A percentile compares a stretch with the other conserved stretches of the same genome.
Evolutionary conservation across 1,284 basidiomycete species (phyloP).

Genomic region (Rhodotorula sp.): DNA sequence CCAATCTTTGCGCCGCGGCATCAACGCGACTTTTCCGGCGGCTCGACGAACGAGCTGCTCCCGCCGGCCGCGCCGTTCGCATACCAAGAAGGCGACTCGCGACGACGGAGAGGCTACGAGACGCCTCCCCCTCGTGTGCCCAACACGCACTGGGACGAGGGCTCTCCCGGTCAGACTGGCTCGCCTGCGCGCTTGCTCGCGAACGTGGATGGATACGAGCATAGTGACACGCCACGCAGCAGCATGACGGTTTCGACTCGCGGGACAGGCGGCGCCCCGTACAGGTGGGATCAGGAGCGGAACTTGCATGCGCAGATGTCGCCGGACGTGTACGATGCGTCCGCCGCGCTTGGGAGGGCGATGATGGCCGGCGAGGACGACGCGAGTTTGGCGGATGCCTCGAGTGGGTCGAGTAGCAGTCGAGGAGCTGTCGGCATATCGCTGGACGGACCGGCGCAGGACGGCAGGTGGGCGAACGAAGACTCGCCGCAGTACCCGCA

Average conservation of each 20-base stretch:
- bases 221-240: constrained; percentile 2
- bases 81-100: constrained; percentile 9
- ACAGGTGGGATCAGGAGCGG: constrained; percentile 10
- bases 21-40: constrained; percentile 2
- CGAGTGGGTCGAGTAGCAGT: not conserved
- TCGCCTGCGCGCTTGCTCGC: constrained; percentile 9
- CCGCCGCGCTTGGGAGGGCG: constrained; percentile 10
- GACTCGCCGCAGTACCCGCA: not conserved
- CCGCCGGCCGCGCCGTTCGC: constrained; percentile 1
- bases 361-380: not conserved
- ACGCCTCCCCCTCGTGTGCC: constrained; percentile 8
- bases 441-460: not conserved
- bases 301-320: not conserved
- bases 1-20: not conserved
- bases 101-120: not conserved
- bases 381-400: no score
- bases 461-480: constrained; percentile 1
- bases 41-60: not conserved
- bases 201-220: not conserved
- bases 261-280: constrained; percentile 14
- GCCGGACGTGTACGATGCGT: constrained; percentile 4
- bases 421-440: not conserved
- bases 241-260: constrained; percentile 8
- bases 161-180: not conserved
- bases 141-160: constrained; percentile 11